Base-by-base conservation (phyloP, 2,329 filamentous ascomycete genomes). In the Hymenoscyphus infarciens region DNA sequence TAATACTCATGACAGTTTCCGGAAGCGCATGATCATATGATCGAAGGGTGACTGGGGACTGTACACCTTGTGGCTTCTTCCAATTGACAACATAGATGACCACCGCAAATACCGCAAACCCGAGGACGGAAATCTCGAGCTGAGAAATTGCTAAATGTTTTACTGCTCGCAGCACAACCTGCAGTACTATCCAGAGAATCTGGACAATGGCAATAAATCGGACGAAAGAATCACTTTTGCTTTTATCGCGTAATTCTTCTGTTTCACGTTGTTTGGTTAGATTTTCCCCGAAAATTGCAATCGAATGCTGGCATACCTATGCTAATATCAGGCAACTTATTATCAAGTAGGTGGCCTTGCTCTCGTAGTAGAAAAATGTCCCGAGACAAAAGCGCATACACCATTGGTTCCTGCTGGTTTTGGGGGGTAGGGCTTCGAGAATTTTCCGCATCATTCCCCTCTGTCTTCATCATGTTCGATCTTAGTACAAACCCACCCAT, bases 211-310 rank as follows among this genome's bases (percentile, higher is more conserved):
- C 56, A 1, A 65, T 60, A 2, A 42, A 31, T 8, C 52, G 45
- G 4, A 62, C 19, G n/a, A 69, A 59, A 11, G 22, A n/a, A 39
- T 69, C 72, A 22, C 74, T 77, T 6, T 73, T 74, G 0, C 81
- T 81, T 64, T 80, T 78, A 1, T 66, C 68, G 22, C 75, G 75
- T 11, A 85, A 75, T 58, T 83, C 81, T 0, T 78, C 80, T 64
- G 83, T 15, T 27, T 27, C 25, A 27, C 25, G 25, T 27, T 27
- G 25, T 27, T 27, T 27, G 25, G 25, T 27, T 27, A 27, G 25
- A 4, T 27, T 27, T 27, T 27, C n/a, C n/a, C n/a, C 25, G 25
- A 27, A 27, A 27, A 27, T 27, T 27, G 25, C 25, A 27, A 27
- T 27, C 25, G 25, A 27, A 27, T 27, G 25, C 25, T 27, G 25